Base-by-base conservation (phyloP, 306 rosid species). In the Morella rubra region DNA sequence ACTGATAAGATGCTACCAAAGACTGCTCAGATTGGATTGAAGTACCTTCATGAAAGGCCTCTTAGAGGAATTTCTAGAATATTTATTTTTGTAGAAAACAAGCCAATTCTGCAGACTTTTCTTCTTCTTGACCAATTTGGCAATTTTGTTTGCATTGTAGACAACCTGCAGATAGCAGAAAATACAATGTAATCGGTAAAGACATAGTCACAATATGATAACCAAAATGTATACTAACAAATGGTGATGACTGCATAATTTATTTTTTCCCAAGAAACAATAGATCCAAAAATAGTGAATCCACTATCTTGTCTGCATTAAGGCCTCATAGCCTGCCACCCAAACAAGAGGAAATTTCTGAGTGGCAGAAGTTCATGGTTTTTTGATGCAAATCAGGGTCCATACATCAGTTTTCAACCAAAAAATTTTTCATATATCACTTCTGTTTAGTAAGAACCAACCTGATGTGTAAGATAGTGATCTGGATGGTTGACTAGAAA, bases 401-500 rank as follows among this genome's bases (percentile, higher is more conserved):
- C 44, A 62, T 9, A 59, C 37, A 79, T 73, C 44, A 71, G 74
- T 44, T 66, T 16, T 42, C 44, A 55, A 79, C 41, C 77, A 16
- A 56, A 65, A 41, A 72, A 24, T 69, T 62, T 50, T 65, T 24
- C 27, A 49, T 16, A 58, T n/a, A 16, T 47, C 1, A 11, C 73
- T 42, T 65, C 15, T 40, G 54, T 69, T 46, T n/a, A 70, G 79
- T 1, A 44, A 71, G 73, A 79, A 72, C 84, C 73, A 74, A 95
- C 99, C 97, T 95, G 99, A 82, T 95, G 92, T n/a, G 97, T 95
- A 54, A 95, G 97, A 91, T 92, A 92, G 84, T 84, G 87, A 73
- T 92, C 91, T 1, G 97, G 93, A 91, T 95, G 99, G 75, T 95
- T 95, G 86, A 95, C 99, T 66, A 92, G 91, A 69, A 95, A 95